Percentiles rank a stretch among this genome's conserved stretches.
phyloP scores from a whole-genome alignment of 228 moss, liverwort and hornwort species.

The Sphagnum fallax region DNA sequence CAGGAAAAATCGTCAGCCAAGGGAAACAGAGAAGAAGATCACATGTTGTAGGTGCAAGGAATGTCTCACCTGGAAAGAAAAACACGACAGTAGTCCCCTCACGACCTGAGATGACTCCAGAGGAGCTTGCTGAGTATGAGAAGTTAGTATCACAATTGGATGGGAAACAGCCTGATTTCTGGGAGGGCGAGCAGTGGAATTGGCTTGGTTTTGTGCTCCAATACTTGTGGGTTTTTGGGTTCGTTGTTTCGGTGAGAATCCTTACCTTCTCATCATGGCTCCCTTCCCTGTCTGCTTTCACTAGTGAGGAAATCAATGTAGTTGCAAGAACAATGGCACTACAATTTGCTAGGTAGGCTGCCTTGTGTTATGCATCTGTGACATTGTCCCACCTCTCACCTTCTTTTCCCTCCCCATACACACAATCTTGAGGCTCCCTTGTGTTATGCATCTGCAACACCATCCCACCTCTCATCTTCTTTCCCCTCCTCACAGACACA shows the following conservation, averaged over 20 bases:
- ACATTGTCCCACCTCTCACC: too few species aligned
- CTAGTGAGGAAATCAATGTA: too few species aligned
- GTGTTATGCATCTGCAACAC: too few species aligned
- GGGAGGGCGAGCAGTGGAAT: constrained; percentile 75
- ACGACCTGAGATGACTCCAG: constrained; percentile 48
- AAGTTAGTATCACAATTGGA: constrained; percentile 47
- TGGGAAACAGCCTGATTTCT: constrained; percentile 60
- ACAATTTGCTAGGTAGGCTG: not conserved
- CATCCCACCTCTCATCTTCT: too few species aligned
- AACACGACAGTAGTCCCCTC: constrained; percentile 37
- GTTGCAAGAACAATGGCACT: not conserved
- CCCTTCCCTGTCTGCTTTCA: not conserved
- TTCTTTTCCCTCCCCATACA: too few species aligned
- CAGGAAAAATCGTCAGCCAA: not conserved
- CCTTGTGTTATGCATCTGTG: not conserved
- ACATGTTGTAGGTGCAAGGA: constrained; percentile 38
- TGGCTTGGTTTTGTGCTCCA: constrained; percentile 61
- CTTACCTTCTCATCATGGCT: not conserved
- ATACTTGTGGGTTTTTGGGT: constrained; percentile 86
- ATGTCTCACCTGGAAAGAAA: constrained; percentile 40
- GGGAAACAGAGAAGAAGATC: constrained; percentile 3
- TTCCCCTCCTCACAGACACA: too few species aligned
- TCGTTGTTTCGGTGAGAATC: constrained; percentile 61
- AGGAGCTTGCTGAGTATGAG: constrained; percentile 42
- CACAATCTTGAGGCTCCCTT: too few species aligned